Evolutionary conservation across 2,329 filamentous ascomycete species (phyloP).

Genomic region (Didymella arachidicola): DNA sequence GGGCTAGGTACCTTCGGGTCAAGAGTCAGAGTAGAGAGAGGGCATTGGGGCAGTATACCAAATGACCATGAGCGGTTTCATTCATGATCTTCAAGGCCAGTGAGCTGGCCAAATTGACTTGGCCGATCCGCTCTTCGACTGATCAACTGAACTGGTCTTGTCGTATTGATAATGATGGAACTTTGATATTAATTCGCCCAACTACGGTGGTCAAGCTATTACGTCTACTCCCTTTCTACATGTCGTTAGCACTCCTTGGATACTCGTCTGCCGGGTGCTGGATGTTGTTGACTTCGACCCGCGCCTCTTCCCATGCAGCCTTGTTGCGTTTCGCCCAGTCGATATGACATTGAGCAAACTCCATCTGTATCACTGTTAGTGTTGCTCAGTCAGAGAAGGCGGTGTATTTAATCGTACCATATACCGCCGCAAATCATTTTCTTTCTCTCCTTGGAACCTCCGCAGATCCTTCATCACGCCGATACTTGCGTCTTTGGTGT

Average conservation of each 20-base stretch:
- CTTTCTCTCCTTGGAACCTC: constrained; percentile 93
- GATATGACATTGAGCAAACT: constrained; percentile 90
- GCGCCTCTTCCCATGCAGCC: constrained; percentile 91
- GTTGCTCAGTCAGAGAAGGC: neutral
- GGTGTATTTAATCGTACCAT: constrained; percentile 73
- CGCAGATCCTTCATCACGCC: constrained; percentile 90
- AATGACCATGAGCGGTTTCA: neutral
- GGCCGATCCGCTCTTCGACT: neutral
- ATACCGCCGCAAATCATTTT: constrained; percentile 89
- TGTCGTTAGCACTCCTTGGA: constrained; percentile 26
- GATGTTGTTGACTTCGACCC: constrained; percentile 87
- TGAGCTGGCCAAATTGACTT: neutral
- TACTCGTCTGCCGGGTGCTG: constrained; percentile 54
- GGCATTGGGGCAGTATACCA: neutral
- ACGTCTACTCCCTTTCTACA: constrained; percentile 16
- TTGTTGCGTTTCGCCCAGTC: constrained; percentile 93
- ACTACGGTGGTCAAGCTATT: neutral
- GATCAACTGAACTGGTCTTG: neutral
- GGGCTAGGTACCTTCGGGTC: neutral
- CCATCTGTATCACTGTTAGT: constrained; percentile 65
- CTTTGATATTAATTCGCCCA: neutral
- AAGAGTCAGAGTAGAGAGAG: neutral
- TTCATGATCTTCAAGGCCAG: neutral
- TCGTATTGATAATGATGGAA: neutral
- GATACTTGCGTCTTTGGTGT: constrained; percentile 90